Percentiles rank a stretch among this genome's conserved stretches.
Conservation (phyloP, 805 yeast genomes). For the Ogataea thermomethanolica region DNA sequence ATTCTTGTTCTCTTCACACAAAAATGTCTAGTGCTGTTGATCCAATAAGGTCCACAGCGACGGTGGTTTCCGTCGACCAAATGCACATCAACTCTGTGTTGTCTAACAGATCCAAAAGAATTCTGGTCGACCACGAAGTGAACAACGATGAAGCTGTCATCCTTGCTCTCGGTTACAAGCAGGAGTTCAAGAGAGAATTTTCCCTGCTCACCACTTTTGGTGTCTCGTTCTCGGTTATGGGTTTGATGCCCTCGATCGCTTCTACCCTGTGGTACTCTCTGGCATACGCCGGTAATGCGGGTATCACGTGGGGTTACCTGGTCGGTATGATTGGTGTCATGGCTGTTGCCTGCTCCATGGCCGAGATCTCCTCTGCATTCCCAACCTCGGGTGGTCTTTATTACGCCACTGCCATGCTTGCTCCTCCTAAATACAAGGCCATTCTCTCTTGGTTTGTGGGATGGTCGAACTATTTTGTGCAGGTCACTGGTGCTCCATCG, state of each 20-base stretch:
- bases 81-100: slow-evolving; percentile 27
- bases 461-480: slow-evolving; percentile 62
- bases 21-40: slow-evolving; percentile 10
- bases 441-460: slow-evolving; percentile 58
- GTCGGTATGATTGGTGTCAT: slow-evolving; percentile 53
- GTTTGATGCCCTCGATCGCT: slow-evolving; percentile 62
- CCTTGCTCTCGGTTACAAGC: slow-evolving; percentile 57
- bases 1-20: not conserved
- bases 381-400: slow-evolving; percentile 68
- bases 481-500: slow-evolving; percentile 58
- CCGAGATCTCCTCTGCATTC: slow-evolving; percentile 59
- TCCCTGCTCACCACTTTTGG: slow-evolving; percentile 53
- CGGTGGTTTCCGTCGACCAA: slow-evolving; percentile 30
- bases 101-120: slow-evolving; percentile 20
- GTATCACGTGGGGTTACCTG: slow-evolving; percentile 59
- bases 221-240: slow-evolving; percentile 62
- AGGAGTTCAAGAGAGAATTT: slow-evolving; percentile 61
- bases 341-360: slow-evolving; percentile 56
- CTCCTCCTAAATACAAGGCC: slow-evolving; percentile 52
- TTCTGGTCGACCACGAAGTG: slow-evolving; percentile 44
- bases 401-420: slow-evolving; percentile 59
- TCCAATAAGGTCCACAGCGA: slow-evolving; percentile 25
- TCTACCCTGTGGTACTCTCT: slow-evolving; percentile 58
- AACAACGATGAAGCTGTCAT: slow-evolving; percentile 50
- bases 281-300: slow-evolving; percentile 58